phyloP scores from a whole-genome alignment of 2,329 filamentous ascomycete species.

The Paraconiothyrium sp. region DNA sequence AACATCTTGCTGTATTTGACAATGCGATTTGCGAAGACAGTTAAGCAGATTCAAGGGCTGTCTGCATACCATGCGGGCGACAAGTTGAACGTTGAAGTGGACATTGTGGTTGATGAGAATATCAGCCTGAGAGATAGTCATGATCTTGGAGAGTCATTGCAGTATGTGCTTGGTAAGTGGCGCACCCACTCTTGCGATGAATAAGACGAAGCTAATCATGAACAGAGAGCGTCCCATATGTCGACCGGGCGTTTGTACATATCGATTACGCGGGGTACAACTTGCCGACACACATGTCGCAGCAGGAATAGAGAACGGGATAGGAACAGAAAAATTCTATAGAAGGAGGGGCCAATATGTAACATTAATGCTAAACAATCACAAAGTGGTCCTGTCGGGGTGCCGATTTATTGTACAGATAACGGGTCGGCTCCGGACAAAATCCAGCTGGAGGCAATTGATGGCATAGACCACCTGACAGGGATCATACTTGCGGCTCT shows the following conservation, averaged over 20 bases:
- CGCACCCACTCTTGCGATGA: neutral
- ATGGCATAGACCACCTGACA: neutral
- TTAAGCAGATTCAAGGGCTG: conserved; percentile 84
- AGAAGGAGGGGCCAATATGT: neutral
- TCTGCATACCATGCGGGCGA: conserved; percentile 87
- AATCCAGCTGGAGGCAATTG: too few relatives aligned
- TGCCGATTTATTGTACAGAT: neutral
- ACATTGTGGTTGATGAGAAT: conserved; percentile 81
- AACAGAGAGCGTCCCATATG: conserved; percentile 76
- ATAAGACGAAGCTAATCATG: conserved; percentile 19
- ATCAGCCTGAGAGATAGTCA: conserved; percentile 82
- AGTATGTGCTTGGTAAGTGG: conserved; percentile 74
- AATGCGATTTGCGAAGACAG: conserved; percentile 90
- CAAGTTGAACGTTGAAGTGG: conserved; percentile 84
- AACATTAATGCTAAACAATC: too few relatives aligned
- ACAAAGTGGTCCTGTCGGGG: too few relatives aligned
- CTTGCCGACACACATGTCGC: conserved; percentile 61
- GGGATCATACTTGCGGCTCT: neutral
- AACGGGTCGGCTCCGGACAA: neutral
- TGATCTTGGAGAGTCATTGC: conserved; percentile 79
- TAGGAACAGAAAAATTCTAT: neutral
- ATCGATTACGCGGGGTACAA: conserved; percentile 62
- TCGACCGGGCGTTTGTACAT: conserved; percentile 66
- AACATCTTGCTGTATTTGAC: conserved; percentile 90
- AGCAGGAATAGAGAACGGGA: conserved; percentile 49